Percentiles rank a stretch among this genome's conserved stretches.
These are phyloP conservation scores for Chimonanthus praecox DNA, from an alignment of 164 flowering plant genomes.

Conservation along the genomic window DNA sequence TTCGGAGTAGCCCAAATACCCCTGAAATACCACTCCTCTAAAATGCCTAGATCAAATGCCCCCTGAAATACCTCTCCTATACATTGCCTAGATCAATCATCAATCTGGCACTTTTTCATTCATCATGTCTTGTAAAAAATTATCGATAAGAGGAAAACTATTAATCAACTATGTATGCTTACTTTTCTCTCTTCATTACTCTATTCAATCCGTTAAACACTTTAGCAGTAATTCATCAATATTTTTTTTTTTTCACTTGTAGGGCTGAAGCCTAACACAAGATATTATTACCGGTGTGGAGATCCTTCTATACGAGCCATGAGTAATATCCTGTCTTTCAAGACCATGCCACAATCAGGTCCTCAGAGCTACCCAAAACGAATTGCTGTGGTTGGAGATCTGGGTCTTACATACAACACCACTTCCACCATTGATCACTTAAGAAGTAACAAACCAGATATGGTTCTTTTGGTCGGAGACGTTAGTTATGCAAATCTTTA, in stretches of 20 bases:
- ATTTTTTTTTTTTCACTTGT: slow-evolving; percentile 12
- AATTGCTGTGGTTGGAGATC: slow-evolving; percentile 78
- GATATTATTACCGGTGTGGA: slow-evolving; percentile 80
- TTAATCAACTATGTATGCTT: too few relatives aligned
- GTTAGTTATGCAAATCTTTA: slow-evolving; percentile 81
- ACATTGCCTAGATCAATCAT: too few relatives aligned
- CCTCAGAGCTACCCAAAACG: slow-evolving; percentile 64
- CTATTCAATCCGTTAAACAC: not conserved
- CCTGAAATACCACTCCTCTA: too few relatives aligned
- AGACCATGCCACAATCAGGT: slow-evolving; percentile 68
- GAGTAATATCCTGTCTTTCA: slow-evolving; percentile 56
- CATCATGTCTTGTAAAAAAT: not conserved
- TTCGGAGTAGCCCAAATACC: too few relatives aligned
- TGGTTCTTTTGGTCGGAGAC: slow-evolving; percentile 77
- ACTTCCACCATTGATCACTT: slow-evolving; percentile 71
- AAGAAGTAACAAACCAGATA: slow-evolving; percentile 65
- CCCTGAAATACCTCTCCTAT: too few relatives aligned
- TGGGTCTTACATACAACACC: slow-evolving; percentile 90
- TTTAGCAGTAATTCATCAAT: not conserved
- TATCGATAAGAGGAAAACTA: not conserved
- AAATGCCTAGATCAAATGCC: too few relatives aligned
- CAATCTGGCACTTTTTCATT: not conserved
- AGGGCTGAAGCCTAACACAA: slow-evolving; percentile 63
- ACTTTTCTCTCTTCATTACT: not conserved
- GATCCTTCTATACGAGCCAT: slow-evolving; percentile 74